Evolutionary conservation across 2,329 filamentous ascomycete species (phyloP).

Genomic region (Escovopsis sp.): DNA sequence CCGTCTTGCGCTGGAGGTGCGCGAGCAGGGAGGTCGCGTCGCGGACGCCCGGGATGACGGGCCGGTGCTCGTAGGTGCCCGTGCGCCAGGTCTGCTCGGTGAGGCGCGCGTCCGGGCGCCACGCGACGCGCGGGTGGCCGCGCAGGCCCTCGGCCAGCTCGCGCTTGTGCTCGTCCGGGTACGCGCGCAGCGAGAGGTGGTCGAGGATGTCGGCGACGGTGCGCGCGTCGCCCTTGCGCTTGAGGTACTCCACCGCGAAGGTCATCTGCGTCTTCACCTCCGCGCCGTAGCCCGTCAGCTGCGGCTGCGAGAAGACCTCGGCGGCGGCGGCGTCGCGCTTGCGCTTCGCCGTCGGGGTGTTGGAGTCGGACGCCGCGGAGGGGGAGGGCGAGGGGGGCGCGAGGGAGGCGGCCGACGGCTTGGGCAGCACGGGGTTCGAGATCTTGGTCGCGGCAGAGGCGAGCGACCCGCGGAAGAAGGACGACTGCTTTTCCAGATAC

Average conservation of each 20-base stretch:
- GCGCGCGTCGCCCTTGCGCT: slow-evolving; percentile 52
- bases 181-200: slow-evolving; percentile 58
- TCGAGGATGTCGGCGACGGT: slow-evolving; percentile 62
- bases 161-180: slow-evolving; percentile 44
- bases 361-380: slow-evolving; percentile 39
- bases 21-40: slow-evolving; percentile 62
- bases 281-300: slow-evolving; percentile 57
- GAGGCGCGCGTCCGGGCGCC: slow-evolving; percentile 39
- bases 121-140: slow-evolving; percentile 43
- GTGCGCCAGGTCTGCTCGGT: slow-evolving; percentile 51
- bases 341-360: slow-evolving; percentile 48
- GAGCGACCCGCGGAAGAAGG: slow-evolving; percentile 44
- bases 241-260: slow-evolving; percentile 73
- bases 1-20: slow-evolving; percentile 67
- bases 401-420: slow-evolving; percentile 19
- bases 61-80: slow-evolving; percentile 70
- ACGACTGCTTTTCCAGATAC: slow-evolving; percentile 50
- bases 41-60: slow-evolving; percentile 65
- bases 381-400: slow-evolving; percentile 48
- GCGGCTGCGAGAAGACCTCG: slow-evolving; percentile 58
- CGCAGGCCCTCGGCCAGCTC: slow-evolving; percentile 54
- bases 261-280: slow-evolving; percentile 79
- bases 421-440: slow-evolving; percentile 33
- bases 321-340: slow-evolving; percentile 40
- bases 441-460: slow-evolving; percentile 50